Evolutionary conservation across 257 asterid species (phyloP).

Genomic region (Voacanga thouarsii): DNA sequence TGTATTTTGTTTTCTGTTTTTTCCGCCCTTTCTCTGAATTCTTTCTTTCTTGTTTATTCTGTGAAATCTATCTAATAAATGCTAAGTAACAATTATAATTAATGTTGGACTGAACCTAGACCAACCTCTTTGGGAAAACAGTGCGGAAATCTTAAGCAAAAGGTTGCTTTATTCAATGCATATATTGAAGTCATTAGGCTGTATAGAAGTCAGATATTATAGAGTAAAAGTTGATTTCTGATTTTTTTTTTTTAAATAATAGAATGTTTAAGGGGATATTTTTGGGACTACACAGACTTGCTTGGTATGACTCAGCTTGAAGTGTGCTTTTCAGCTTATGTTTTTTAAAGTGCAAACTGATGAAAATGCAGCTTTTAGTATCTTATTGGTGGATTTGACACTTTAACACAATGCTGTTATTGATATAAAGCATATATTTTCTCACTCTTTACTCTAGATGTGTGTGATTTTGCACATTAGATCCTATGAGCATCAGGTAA

Average conservation of each 20-base stretch:
- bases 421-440: neutral
- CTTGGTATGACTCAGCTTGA: neutral
- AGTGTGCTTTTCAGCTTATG: neutral
- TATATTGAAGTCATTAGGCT: neutral
- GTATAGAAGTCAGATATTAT: neutral
- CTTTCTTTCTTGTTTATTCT: neutral
- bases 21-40: neutral
- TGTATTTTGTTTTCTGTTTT: neutral
- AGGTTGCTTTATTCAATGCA: neutral
- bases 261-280: neutral
- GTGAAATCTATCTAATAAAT: neutral
- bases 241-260: neutral
- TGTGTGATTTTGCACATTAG: neutral
- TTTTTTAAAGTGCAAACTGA: neutral
- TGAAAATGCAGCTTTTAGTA: neutral
- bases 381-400: neutral
- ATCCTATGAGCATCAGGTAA: conserved; percentile 13
- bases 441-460: neutral
- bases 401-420: neutral
- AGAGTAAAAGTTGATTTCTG: neutral
- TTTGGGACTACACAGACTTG: neutral
- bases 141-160: neutral
- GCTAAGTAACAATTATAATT: neutral
- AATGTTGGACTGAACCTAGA: neutral
- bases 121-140: neutral